Conservation (phyloP, 495 filamentous ascomycete species). For the Oidiodendron maius region DNA sequence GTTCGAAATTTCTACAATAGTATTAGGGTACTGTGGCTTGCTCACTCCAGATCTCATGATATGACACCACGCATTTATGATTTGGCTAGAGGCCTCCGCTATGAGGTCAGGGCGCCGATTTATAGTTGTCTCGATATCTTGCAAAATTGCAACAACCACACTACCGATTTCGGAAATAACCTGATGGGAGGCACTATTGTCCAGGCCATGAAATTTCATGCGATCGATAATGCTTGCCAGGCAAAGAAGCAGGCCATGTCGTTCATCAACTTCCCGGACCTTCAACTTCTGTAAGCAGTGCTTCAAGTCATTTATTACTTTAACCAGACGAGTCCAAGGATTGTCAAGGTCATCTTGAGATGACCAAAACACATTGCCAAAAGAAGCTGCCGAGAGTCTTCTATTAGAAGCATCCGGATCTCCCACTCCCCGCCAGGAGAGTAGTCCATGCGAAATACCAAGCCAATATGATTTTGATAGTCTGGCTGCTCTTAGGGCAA, state of each 20-base stretch:
- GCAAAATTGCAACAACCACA: background rate
- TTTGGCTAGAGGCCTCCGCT: slow-evolving; percentile 54
- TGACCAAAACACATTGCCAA: slow-evolving; percentile 45
- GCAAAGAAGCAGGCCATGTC: slow-evolving; percentile 62
- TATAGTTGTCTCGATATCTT: slow-evolving; percentile 14
- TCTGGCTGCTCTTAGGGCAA: slow-evolving; percentile 59
- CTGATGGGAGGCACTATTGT: background rate
- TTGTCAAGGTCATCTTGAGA: background rate
- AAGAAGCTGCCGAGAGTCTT: slow-evolving; percentile 61
- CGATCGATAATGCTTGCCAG: slow-evolving; percentile 30
- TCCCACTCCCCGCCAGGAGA: slow-evolving; percentile 85
- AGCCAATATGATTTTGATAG: slow-evolving; percentile 64
- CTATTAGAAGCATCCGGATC: slow-evolving; percentile 68
- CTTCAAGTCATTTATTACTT: background rate
- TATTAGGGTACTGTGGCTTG: too few relatives aligned
- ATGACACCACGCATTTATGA: too few relatives aligned
- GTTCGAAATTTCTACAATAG: background rate
- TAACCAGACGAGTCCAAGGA: background rate
- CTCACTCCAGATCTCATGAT: too few relatives aligned
- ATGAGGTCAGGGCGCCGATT: slow-evolving; percentile 64
- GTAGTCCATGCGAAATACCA: slow-evolving; percentile 59
- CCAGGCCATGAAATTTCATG: background rate
- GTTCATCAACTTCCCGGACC: slow-evolving; percentile 54
- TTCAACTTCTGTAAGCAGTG: background rate
- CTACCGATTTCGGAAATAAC: background rate